Conservation (phyloP, 176 grass and related monocot genomes). For the Carex cristatella region DNA sequence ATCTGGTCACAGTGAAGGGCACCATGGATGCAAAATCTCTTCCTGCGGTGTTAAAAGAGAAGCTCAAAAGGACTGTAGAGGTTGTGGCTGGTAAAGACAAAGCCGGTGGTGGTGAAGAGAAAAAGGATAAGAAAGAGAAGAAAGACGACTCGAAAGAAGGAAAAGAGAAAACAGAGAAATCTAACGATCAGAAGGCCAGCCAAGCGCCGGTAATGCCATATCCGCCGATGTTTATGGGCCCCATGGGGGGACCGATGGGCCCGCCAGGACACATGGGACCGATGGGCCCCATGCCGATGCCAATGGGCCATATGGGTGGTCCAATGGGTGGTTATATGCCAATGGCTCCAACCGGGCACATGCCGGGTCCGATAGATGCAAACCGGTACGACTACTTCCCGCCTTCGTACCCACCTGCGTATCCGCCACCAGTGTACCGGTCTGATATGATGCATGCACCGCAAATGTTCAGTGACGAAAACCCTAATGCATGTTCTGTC, state of each 20-base stretch:
- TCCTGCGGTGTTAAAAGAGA: background rate
- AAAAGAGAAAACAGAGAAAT: constrained; percentile 1
- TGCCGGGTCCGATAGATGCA: background rate
- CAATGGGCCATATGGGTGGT: background rate
- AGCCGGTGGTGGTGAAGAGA: background rate
- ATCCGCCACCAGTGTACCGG: background rate
- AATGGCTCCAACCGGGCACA: background rate
- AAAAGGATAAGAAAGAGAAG: constrained; percentile 20
- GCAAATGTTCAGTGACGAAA: constrained; percentile 35
- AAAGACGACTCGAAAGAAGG: constrained; percentile 1
- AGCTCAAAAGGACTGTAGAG: constrained; percentile 27
- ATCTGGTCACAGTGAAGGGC: constrained; percentile 33
- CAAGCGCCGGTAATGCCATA: background rate
- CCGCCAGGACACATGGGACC: background rate
- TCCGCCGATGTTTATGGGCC: constrained; percentile 4
- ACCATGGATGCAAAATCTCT: constrained; percentile 36
- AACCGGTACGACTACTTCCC: background rate
- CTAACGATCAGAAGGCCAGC: background rate
- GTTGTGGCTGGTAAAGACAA: constrained; percentile 13
- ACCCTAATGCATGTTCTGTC: constrained; percentile 37
- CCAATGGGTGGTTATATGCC: background rate
- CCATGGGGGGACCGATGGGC: background rate
- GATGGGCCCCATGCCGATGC: constrained; percentile 4
- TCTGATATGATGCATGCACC: constrained; percentile 11
- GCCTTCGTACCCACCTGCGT: background rate